A percentile compares a stretch with the other conserved stretches of the same genome.
Conservation (phyloP, 371 early-diverging fungal genomes). For the Rhizomucor pusillus region DNA sequence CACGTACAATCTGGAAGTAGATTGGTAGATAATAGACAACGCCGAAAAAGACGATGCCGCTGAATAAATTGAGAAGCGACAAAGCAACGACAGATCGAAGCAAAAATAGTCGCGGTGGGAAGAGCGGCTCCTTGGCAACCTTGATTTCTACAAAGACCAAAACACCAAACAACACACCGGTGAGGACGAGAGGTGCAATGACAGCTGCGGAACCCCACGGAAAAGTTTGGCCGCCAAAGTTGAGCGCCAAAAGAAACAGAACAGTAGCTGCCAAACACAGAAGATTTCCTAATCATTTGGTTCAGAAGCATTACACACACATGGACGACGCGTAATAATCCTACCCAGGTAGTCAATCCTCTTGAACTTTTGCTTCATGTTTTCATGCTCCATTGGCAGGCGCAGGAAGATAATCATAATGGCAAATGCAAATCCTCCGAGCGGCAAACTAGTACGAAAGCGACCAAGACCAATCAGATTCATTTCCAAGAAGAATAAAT, state of each 20-base stretch:
- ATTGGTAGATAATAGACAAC: slow-evolving; percentile 66
- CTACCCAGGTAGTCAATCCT: slow-evolving; percentile 37
- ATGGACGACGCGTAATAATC: neutral
- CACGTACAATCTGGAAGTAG: slow-evolving; percentile 75
- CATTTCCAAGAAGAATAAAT: neutral
- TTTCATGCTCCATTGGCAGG: slow-evolving; percentile 24
- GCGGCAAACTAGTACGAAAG: slow-evolving; percentile 32
- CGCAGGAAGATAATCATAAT: slow-evolving; percentile 31
- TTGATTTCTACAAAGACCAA: slow-evolving; percentile 45
- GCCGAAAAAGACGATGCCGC: slow-evolving; percentile 54
- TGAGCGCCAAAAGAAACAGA: slow-evolving; percentile 42
- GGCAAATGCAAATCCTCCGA: slow-evolving; percentile 39
- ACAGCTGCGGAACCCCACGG: slow-evolving; percentile 67
- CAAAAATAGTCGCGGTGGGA: slow-evolving; percentile 56
- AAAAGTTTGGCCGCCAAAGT: slow-evolving; percentile 49
- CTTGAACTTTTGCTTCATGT: slow-evolving; percentile 36
- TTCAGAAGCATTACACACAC: neutral
- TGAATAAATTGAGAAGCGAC: slow-evolving; percentile 48
- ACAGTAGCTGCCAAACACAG: slow-evolving; percentile 39
- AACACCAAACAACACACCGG: slow-evolving; percentile 37
- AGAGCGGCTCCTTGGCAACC: slow-evolving; percentile 53
- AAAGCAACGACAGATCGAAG: slow-evolving; percentile 46
- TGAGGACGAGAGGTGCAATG: slow-evolving; percentile 55
- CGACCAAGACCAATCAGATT: neutral
- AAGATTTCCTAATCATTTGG: slow-evolving; percentile 21